Base-by-base conservation (phyloP, 2,329 filamentous ascomycete genomes). In the Aureobasidium musti region DNA sequence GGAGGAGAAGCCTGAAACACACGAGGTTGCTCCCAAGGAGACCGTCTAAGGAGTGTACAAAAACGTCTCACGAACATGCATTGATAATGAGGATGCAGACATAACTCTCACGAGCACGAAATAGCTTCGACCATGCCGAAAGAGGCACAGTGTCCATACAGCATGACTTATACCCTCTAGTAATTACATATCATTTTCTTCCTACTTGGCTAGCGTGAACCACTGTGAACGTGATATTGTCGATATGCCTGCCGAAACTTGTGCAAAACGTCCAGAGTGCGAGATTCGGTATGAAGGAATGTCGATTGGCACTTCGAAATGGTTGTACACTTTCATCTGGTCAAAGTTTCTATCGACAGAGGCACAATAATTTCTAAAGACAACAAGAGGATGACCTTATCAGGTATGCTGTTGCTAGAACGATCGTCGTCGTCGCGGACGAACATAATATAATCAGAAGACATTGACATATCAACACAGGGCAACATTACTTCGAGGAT, bases 1-100 rank as follows among this genome's bases (percentile, higher is more conserved):
- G n/a, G 70, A 71, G 14, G 66, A 64, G 56, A 64, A 50, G 23
- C 68, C 70, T 1, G 70, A 69, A 66, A 68, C 63, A 4, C 59
- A 68, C 14, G 69, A 70, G 7, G 45, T 63, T 17, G 43, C 45
- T 39, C 59, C 59, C 45, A 63, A 63, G 21, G n/a, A 50, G 45
- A 63, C 33, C 28, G 45, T 39, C 8, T 63, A 39, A 50, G 7
- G 41, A 23, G 28, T 60, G n/a, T 49, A 49, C 39, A 39, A 41
- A 21, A 6, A 5, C 5, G 23, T 19, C 7, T n/a, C 21, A 30
- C 8, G 35, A 33, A 45, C 6, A 3, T 30, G 33, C 45, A 37
- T 63, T 39, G n/a, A 30, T 63, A 28, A 28, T 10, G 21, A 49
- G 6, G 17, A 39, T 26, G 59, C 43, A 50, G n/a, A 50, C 30